Conservation (phyloP, 169 alveolate genomes). For the Eimeria sp. region DNA sequence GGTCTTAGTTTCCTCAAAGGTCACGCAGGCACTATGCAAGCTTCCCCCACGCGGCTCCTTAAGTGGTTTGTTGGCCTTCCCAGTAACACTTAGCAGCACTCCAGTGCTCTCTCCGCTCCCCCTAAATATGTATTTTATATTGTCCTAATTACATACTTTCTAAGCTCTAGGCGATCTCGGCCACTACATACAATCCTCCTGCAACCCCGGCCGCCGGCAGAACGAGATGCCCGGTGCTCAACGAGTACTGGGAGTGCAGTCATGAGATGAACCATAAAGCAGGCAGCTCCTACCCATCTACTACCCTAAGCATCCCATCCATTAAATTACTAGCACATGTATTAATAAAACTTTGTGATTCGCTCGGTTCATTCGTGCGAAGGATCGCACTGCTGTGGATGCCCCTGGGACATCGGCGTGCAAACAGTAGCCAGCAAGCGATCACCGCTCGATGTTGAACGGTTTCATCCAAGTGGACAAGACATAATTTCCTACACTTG, state of each 20-base stretch:
- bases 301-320: background rate
- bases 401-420: background rate
- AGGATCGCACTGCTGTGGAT: background rate
- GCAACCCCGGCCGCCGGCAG: background rate
- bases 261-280: background rate
- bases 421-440: background rate
- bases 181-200: background rate
- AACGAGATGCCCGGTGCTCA: background rate
- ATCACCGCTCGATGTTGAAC: background rate
- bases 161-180: background rate
- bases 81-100: background rate
- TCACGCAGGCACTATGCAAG: background rate
- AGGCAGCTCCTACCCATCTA: background rate
- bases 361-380: background rate
- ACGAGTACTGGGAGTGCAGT: background rate
- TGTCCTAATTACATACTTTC: background rate
- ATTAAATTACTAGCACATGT: background rate
- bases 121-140: background rate
- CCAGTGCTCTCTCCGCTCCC: background rate
- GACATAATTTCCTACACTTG: background rate
- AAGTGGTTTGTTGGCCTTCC: background rate
- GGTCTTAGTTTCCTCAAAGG: background rate
- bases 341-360: background rate
- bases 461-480: background rate
- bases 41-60: constrained; percentile 42